Evolutionary conservation across 2,329 filamentous ascomycete genomes (phyloP), one percentile per base, ranked within the genome.

Genomic region (Penicillium digitatum): DNA sequence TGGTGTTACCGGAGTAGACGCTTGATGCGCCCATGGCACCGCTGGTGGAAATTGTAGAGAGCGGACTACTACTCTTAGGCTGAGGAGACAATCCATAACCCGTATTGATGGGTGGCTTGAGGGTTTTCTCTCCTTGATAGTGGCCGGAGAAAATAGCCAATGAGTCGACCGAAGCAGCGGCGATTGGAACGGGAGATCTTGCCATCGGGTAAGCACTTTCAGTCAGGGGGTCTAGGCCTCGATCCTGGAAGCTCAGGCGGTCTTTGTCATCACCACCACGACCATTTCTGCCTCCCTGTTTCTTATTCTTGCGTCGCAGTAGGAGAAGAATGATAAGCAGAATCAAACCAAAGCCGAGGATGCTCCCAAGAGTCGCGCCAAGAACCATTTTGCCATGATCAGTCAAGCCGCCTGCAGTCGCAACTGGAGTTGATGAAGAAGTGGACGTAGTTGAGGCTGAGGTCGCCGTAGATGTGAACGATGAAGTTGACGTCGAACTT

Each of bases 291-390:
- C 74, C 52, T 59, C 58, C 40, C n/a, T 64, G 55, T 46, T 81
- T 80, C 69, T 82, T 84, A 62, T 82, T 81, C 24, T 55, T 48
- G 14, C 63, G 61, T 39, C 58, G 58, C 9, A 91, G 74, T 27
- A 88, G 78, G 48, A 94, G 77, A 20, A 96, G 79, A n/a, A 90
- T 69, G 1, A 89, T 70, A 26, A 88, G 79, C n/a, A 95, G 76
- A 7, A 96, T 69, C 0, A 85, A 74, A 20, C 87, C 85, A 49
- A 90, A 77, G 18, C 88, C 90, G 49, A 89, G 82, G 22, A 96
- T 85, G n/a, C 87, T 85, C 12, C 92, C 91, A 1, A 97, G 80
- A 0, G 89, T 89, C 48, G 89, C 89, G 32, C 89, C 92, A 1
- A 96, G 80, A 27, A 96, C 87, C 8, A 84, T 84, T 62, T 79